Evolutionary conservation across 2,329 filamentous ascomycete species (phyloP).

Genomic region (Zalaria sp.): DNA sequence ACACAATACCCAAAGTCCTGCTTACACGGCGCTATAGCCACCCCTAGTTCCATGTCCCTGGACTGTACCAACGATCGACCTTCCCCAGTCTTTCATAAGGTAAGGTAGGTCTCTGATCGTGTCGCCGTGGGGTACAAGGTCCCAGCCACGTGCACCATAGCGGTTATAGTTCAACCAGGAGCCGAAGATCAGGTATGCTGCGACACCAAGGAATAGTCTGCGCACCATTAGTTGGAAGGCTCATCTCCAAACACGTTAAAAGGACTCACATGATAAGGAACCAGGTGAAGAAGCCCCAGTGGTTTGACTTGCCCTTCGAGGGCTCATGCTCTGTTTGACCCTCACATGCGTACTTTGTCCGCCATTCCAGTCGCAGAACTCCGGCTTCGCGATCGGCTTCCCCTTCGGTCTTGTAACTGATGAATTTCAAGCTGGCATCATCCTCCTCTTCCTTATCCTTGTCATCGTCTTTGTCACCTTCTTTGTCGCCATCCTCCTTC

Average conservation of each 20-base stretch:
- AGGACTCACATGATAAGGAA: constrained; percentile 70
- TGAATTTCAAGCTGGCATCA: constrained; percentile 58
- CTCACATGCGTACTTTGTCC: constrained; percentile 77
- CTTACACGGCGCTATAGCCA: constrained; percentile 84
- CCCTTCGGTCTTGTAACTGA: constrained; percentile 52
- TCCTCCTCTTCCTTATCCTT: constrained; percentile 17
- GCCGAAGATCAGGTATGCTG: constrained; percentile 90
- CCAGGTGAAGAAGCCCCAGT: constrained; percentile 97
- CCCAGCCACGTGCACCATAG: constrained; percentile 89
- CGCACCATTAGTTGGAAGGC: constrained; percentile 2
- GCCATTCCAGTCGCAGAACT: constrained; percentile 67
- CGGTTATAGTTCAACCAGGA: constrained; percentile 99
- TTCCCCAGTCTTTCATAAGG: constrained; percentile 74
- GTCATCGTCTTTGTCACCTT: constrained; percentile 18
- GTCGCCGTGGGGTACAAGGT: constrained; percentile 83
- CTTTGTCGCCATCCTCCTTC: constrained; percentile 19
- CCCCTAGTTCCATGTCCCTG: constrained; percentile 67
- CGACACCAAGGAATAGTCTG: constrained; percentile 71
- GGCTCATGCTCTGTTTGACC: constrained; percentile 22
- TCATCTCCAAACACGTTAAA: not conserved
- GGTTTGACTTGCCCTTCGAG: constrained; percentile 3
- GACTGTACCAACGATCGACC: constrained; percentile 67
- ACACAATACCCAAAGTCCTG: not conserved
- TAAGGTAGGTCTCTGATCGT: constrained; percentile 87
- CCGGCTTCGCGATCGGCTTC: constrained; percentile 39